These are phyloP conservation scores for Graphilbum ipis-grandicollis DNA, from an alignment of 2,329 filamentous ascomycete genomes.

Conservation along the genomic window DNA sequence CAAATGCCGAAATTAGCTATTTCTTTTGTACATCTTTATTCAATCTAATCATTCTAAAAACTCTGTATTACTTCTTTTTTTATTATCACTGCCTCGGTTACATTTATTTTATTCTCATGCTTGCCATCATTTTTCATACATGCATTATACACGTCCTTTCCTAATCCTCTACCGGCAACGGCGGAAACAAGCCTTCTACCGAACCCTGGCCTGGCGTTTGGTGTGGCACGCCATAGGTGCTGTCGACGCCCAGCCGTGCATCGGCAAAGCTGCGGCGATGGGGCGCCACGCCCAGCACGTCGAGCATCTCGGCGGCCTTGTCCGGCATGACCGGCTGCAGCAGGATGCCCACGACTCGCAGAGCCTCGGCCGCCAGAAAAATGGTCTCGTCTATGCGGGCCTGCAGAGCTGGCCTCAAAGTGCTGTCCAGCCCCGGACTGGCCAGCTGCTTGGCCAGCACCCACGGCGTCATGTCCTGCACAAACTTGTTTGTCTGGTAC, in stretches of 20 bases:
- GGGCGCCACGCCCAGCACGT: slow-evolving; percentile 55
- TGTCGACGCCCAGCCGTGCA: slow-evolving; percentile 46
- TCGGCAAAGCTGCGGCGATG: slow-evolving; percentile 44
- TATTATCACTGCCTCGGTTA: too few species aligned
- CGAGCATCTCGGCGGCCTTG: slow-evolving; percentile 55
- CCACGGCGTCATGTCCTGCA: slow-evolving; percentile 57
- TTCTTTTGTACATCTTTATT: too few species aligned
- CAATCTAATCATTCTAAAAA: too few species aligned
- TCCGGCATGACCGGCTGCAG: slow-evolving; percentile 81
- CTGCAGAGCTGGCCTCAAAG: background rate
- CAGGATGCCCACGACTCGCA: slow-evolving; percentile 68
- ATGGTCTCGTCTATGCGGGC: slow-evolving; percentile 39
- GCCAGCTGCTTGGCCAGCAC: slow-evolving; percentile 45
- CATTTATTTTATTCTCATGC: too few species aligned
- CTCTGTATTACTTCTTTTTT: too few species aligned
- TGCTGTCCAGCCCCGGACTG: slow-evolving; percentile 23
- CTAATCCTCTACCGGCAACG: slow-evolving; percentile 22
- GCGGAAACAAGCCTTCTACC: slow-evolving; percentile 34
- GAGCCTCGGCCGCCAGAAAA: slow-evolving; percentile 54
- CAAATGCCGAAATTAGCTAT: too few species aligned
- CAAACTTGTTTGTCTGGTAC: slow-evolving; percentile 48
- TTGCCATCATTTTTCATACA: too few species aligned
- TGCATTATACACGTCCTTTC: too few species aligned
- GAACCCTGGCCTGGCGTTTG: slow-evolving; percentile 18
- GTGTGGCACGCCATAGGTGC: slow-evolving; percentile 42